phyloP scores from a whole-genome alignment of 108 stramenopile genomes.

The Skeletonema tropicum region DNA sequence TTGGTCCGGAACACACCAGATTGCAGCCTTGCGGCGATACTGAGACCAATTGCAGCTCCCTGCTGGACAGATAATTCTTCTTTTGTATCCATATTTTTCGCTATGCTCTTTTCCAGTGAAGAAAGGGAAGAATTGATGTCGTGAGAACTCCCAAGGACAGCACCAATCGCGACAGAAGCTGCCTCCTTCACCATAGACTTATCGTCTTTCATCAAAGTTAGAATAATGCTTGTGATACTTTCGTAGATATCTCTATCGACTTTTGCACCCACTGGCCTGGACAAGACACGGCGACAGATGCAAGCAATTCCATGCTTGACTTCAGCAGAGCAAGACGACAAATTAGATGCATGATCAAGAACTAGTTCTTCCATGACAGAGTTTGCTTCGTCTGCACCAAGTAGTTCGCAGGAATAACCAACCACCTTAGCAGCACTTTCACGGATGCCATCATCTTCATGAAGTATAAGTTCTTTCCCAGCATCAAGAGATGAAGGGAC shows the following conservation, averaged over 20 bases:
- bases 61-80: slow-evolving; percentile 76
- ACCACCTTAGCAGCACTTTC: slow-evolving; percentile 85
- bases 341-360: slow-evolving; percentile 38
- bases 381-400: slow-evolving; percentile 58
- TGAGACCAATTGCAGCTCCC: slow-evolving; percentile 69
- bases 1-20: slow-evolving; percentile 63
- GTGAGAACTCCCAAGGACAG: slow-evolving; percentile 65
- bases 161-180: slow-evolving; percentile 75
- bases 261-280: slow-evolving; percentile 55
- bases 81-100: slow-evolving; percentile 63
- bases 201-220: slow-evolving; percentile 72
- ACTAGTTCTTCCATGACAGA: slow-evolving; percentile 57
- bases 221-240: slow-evolving; percentile 25
- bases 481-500: slow-evolving; percentile 85
- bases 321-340: slow-evolving; percentile 47
- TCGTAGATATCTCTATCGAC: slow-evolving; percentile 46
- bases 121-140: slow-evolving; percentile 53
- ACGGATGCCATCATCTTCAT: slow-evolving; percentile 82
- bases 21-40: slow-evolving; percentile 64
- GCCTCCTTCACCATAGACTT: slow-evolving; percentile 65
- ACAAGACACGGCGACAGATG: slow-evolving; percentile 65
- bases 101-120: slow-evolving; percentile 56
- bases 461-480: slow-evolving; percentile 65
- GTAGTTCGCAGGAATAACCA: slow-evolving; percentile 70
- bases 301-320: slow-evolving; percentile 77